These are phyloP conservation scores for Exsudoporus frostii DNA, from an alignment of 768 basidiomycete genomes.

Conservation along the genomic window DNA sequence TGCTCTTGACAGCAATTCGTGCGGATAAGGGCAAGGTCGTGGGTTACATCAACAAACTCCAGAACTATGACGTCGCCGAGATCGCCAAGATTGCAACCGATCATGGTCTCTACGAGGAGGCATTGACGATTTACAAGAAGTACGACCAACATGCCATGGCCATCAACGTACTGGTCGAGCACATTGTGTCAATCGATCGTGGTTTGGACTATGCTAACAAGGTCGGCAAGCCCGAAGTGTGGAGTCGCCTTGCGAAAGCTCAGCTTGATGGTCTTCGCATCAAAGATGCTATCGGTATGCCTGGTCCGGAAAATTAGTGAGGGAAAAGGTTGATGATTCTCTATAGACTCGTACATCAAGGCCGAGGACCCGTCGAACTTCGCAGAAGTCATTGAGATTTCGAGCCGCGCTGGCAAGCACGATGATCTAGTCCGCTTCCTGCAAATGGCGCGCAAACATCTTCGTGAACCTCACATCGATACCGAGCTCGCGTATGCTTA, in stretches of 20 bases:
- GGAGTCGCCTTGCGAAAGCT: conserved; percentile 97
- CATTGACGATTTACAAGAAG: conserved; percentile 96
- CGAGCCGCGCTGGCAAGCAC: conserved; percentile 87
- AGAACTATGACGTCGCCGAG: conserved; percentile 91
- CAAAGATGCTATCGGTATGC: conserved; percentile 92
- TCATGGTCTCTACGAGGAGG: conserved; percentile 93
- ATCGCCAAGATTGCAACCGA: conserved; percentile 97
- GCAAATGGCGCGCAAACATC: conserved; percentile 97
- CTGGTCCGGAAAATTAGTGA: background rate
- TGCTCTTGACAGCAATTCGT: conserved; percentile 93
- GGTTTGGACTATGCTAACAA: conserved; percentile 95
- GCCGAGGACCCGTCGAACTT: conserved; percentile 94
- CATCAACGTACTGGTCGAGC: conserved; percentile 96
- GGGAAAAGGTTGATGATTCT: conserved; percentile 1
- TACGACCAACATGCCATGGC: conserved; percentile 93
- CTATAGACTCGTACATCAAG: conserved; percentile 92
- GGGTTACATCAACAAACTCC: conserved; percentile 94
- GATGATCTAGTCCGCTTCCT: conserved; percentile 95
- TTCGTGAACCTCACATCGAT: conserved; percentile 96
- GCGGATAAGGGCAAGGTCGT: conserved; percentile 99
- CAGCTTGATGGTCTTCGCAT: conserved; percentile 97
- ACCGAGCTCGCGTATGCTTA: conserved; percentile 98
- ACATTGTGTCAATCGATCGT: conserved; percentile 96
- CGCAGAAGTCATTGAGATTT: conserved; percentile 92
- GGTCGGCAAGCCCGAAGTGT: conserved; percentile 94